Percentiles rank a stretch among this genome's conserved stretches.
Conservation (phyloP, 2,329 filamentous ascomycete genomes). For the Tolypocladium guangdongense region DNA sequence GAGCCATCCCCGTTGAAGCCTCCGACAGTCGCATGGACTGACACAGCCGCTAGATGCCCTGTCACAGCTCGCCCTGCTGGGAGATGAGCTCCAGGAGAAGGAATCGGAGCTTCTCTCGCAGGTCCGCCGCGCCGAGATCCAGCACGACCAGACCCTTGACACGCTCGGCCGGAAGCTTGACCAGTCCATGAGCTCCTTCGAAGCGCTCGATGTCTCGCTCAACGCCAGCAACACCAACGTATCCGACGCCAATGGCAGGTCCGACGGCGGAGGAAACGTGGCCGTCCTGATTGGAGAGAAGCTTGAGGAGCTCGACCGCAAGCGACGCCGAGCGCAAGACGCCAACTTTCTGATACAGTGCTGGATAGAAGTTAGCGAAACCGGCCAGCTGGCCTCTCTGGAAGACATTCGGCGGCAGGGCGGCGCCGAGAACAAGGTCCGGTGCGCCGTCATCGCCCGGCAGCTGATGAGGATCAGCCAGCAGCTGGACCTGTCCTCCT, state of each 20-base stretch:
- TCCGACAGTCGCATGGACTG: neutral
- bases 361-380: slow-evolving; percentile 90
- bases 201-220: slow-evolving; percentile 74
- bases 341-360: slow-evolving; percentile 93
- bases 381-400: slow-evolving; percentile 73
- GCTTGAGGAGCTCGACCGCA: slow-evolving; percentile 87
- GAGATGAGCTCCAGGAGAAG: slow-evolving; percentile 75
- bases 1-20: neutral
- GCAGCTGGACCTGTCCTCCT: slow-evolving; percentile 68
- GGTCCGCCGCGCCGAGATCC: slow-evolving; percentile 80
- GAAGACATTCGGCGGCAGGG: slow-evolving; percentile 81
- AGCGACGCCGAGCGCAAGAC: slow-evolving; percentile 80
- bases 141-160: slow-evolving; percentile 85
- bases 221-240: slow-evolving; percentile 44
- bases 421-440: slow-evolving; percentile 82
- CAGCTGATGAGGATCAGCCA: slow-evolving; percentile 93
- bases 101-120: slow-evolving; percentile 87
- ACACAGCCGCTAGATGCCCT: slow-evolving; percentile 39
- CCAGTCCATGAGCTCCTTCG: slow-evolving; percentile 84
- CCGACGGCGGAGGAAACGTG: slow-evolving; percentile 64
- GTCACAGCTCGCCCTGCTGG: slow-evolving; percentile 56
- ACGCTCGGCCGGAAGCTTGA: slow-evolving; percentile 82
- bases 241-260: slow-evolving; percentile 19
- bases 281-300: slow-evolving; percentile 92
- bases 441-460: slow-evolving; percentile 85